Base-by-base conservation (phyloP, 495 filamentous ascomycete genomes). In the Neurospora hispaniola region DNA sequence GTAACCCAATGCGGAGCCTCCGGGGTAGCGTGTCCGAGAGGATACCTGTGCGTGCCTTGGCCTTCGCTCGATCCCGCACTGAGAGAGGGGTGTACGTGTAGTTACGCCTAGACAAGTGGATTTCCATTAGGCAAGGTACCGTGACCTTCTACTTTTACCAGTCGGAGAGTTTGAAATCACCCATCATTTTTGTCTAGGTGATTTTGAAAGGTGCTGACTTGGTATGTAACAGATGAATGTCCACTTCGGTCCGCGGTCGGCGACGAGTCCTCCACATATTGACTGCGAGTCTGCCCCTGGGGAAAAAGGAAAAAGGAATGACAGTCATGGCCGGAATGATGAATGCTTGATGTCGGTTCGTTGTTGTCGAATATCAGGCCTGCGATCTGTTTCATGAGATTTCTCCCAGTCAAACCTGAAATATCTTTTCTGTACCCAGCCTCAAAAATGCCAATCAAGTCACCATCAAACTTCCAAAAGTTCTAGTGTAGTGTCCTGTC, bases 11-110 rank as follows among this genome's bases (percentile, higher is more conserved):
- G 76, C 72, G 78, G 78, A n/a, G 74, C 74, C 0, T 39, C 62
- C 38, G 72, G 75, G 14, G 71, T 69, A 42, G 70, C 74, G 14
- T 79, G 78, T 31, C 71, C 71, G 10, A 62, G 75, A 23, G 78
- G 76, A 10, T 79, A 74, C 35, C 74, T 78, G 18, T 79, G 78
- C 68, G 78, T 79, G 5, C 74, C 78, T 3, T 79, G 71, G 18
- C 78, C 78, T 4, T 74, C 27, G 38, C 74, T 73, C 31, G 72
- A 79, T 27, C 78, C 76, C 1, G 74, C 76, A 0, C 31, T 46
- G 35, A 39, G 78, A 0, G 59, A 79, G 43, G 78, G 78, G 5
- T 79, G 78, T 70, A 73, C 76, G 8, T 79, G 78, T 74, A 79
- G 76, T 42, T 54, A 71, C 14, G 76, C 68, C 20, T 78, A 69